These are phyloP conservation scores for Mycena vitilis DNA, from an alignment of 768 basidiomycete species.

Conservation along the genomic window DNA sequence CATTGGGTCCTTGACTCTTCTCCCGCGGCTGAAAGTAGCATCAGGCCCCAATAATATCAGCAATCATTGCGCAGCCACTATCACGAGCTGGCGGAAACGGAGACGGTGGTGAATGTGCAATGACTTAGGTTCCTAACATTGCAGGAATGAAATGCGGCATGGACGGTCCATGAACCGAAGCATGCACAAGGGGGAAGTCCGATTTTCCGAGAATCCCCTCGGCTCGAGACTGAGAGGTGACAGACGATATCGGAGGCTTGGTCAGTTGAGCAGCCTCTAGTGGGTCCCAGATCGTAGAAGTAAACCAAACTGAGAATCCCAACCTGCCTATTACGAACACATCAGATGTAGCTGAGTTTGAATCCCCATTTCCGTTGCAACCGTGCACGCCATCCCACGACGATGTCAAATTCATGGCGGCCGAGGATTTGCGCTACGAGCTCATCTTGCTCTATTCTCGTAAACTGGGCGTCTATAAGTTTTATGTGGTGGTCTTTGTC, in stretches of 20 bases:
- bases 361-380: background rate
- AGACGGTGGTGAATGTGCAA: too few relatives aligned
- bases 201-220: too few relatives aligned
- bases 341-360: conserved; percentile 8
- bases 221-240: too few relatives aligned
- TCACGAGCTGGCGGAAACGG: too few relatives aligned
- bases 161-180: too few relatives aligned
- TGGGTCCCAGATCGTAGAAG: conserved; percentile 18
- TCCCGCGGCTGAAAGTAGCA: conserved; percentile 2
- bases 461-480: background rate
- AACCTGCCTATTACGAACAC: conserved; percentile 4
- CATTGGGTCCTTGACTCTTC: background rate
- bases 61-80: too few relatives aligned
- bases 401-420: background rate
- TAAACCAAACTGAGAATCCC: background rate
- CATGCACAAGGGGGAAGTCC: too few relatives aligned
- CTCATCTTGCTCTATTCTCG: conserved; percentile 4
- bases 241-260: background rate
- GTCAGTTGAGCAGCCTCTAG: background rate
- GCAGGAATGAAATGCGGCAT: too few relatives aligned
- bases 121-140: too few relatives aligned
- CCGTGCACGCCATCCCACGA: background rate
- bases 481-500: background rate
- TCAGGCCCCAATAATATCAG: background rate
- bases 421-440: conserved; percentile 17